Conservation (phyloP, 2,329 filamentous ascomycete genomes). For the Cercospora nicotianae region DNA sequence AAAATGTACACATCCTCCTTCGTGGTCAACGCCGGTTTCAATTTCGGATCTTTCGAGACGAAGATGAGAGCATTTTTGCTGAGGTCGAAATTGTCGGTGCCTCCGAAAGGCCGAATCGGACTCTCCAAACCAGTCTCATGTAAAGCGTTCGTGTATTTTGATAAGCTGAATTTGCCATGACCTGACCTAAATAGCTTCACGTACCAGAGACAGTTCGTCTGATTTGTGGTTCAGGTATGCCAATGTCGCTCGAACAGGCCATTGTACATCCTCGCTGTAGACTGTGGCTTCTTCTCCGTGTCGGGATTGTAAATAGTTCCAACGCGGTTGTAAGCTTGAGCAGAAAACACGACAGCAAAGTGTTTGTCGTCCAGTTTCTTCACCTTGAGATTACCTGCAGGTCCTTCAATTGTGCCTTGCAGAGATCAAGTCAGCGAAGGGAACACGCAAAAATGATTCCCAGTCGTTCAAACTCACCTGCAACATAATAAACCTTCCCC, state of each 20-base stretch:
- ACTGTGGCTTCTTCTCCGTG: constrained; percentile 48
- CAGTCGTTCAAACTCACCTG: constrained; percentile 25
- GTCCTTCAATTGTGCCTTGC: constrained; percentile 46
- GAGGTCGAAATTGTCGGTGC: constrained; percentile 77
- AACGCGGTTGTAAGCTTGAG: constrained; percentile 61
- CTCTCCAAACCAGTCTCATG: constrained; percentile 59
- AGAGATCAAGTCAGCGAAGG: background rate
- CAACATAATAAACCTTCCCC: constrained; percentile 41
- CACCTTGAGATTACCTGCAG: constrained; percentile 52
- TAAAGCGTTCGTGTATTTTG: constrained; percentile 63
- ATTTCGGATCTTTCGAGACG: constrained; percentile 69
- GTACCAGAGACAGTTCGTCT: constrained; percentile 72
- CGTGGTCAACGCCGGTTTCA: constrained; percentile 72
- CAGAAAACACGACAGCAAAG: constrained; percentile 53
- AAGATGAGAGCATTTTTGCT: constrained; percentile 66
- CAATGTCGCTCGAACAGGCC: constrained; percentile 56
- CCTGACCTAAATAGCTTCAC: constrained; percentile 54
- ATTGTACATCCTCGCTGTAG: constrained; percentile 52
- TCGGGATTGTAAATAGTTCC: constrained; percentile 62
- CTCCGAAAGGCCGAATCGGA: constrained; percentile 77
- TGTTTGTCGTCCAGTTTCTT: constrained; percentile 39
- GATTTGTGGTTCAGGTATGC: constrained; percentile 62
- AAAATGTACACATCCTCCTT: constrained; percentile 80
- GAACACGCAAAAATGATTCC: too few relatives aligned
- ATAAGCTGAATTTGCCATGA: constrained; percentile 41